Percentiles rank a stretch among this genome's conserved stretches.
These are phyloP conservation scores for Vitis cinerea DNA, from an alignment of 164 flowering plant genomes.

Conservation along the genomic window DNA sequence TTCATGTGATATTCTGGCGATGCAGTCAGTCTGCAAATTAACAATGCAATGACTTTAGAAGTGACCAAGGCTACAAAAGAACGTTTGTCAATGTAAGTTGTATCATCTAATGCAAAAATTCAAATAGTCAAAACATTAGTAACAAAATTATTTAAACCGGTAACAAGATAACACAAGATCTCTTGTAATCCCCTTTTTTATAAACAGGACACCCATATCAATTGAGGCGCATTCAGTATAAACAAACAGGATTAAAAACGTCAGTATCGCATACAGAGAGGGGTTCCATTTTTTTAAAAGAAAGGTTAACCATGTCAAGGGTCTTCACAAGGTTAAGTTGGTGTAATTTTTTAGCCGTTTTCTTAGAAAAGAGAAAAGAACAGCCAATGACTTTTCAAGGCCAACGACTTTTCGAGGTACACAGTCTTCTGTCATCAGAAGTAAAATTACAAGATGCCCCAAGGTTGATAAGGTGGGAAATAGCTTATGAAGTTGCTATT, in stretches of 20 bases:
- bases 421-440: neutral
- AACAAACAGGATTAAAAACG: neutral
- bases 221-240: neutral
- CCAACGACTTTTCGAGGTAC: too few relatives aligned
- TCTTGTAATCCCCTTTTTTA: too few relatives aligned
- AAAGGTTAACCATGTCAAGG: neutral
- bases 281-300: neutral
- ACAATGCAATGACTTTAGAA: neutral
- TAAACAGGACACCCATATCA: too few relatives aligned
- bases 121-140: too few relatives aligned
- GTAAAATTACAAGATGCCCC: neutral
- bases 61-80: too few relatives aligned
- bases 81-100: neutral
- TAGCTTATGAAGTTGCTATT: neutral
- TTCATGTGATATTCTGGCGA: conserved; percentile 73
- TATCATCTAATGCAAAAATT: neutral
- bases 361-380: neutral
- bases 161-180: too few relatives aligned
- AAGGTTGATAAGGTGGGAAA: neutral
- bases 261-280: neutral
- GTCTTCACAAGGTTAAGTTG: neutral
- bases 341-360: neutral
- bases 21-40: conserved; percentile 78
- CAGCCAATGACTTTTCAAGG: too few relatives aligned
- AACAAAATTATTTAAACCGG: too few relatives aligned